Evolutionary conservation across 1,284 basidiomycete species (phyloP).

Genomic region (Ganoderma leucocontextum): DNA sequence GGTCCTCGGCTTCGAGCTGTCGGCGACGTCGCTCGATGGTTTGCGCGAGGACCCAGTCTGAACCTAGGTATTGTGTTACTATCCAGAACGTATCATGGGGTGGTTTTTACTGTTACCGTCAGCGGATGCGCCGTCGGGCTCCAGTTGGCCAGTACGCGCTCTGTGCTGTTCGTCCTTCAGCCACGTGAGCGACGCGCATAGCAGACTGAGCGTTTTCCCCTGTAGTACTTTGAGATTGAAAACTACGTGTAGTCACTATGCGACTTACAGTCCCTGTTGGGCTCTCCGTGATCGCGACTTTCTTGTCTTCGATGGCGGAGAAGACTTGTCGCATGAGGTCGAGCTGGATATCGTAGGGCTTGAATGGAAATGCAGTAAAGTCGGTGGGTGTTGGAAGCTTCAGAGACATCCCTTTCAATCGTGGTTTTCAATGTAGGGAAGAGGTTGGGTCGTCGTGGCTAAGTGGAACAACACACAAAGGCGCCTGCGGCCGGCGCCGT

Average conservation of each 20-base stretch:
- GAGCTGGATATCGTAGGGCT: conserved; percentile 89
- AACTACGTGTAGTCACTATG: not conserved
- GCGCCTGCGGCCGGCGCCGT: not conserved
- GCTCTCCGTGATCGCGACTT: conserved; percentile 85
- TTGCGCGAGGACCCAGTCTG: conserved; percentile 86
- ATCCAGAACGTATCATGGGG: not conserved
- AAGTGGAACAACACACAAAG: not conserved
- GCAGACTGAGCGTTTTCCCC: conserved; percentile 88
- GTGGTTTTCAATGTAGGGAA: not conserved
- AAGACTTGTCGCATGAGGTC: conserved; percentile 93
- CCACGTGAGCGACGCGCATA: conserved; percentile 86
- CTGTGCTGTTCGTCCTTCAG: conserved; percentile 74
- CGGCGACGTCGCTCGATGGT: conserved; percentile 69
- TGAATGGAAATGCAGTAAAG: conserved; percentile 85
- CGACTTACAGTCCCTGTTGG: conserved; percentile 82
- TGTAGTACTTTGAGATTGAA: conserved; percentile 39
- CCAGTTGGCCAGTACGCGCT: conserved; percentile 68
- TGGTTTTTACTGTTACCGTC: conserved; percentile 39
- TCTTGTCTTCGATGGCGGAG: conserved; percentile 75
- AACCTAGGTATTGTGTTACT: conserved; percentile 51
- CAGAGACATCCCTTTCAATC: conserved; percentile 43
- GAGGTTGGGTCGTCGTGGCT: not conserved
- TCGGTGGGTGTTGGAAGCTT: conserved; percentile 65
- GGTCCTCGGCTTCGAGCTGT: conserved; percentile 73
- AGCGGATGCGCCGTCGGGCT: conserved; percentile 47